Conservation (phyloP, 768 basidiomycete genomes). For the Hortiboletus flavorubellus region DNA sequence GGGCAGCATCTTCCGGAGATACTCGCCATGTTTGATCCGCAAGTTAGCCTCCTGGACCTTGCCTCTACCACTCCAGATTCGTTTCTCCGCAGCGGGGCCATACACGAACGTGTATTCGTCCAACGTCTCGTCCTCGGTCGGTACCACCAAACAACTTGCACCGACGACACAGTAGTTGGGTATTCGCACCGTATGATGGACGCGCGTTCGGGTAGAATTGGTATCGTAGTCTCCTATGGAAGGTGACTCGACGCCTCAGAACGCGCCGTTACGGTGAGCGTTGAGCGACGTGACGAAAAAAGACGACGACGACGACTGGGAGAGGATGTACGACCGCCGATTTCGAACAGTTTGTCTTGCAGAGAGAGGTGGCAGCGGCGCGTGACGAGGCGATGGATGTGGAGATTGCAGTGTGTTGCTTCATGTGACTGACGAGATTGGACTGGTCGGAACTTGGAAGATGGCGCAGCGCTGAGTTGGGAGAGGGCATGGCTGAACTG, state of each 20-base stretch:
- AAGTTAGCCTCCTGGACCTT: conserved; percentile 80
- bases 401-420: conserved; percentile 53
- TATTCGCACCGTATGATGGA: conserved; percentile 79
- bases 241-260: conserved; percentile 79
- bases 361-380: no score
- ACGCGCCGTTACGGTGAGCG: not conserved
- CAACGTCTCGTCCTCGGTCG: conserved; percentile 72
- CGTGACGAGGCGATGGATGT: conserved; percentile 23
- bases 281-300: not conserved
- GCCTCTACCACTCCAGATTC: conserved; percentile 84
- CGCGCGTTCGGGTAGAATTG: conserved; percentile 76
- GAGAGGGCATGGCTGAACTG: conserved; percentile 53
- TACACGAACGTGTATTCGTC: conserved; percentile 84
- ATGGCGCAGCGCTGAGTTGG: conserved; percentile 41
- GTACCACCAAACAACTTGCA: conserved; percentile 74
- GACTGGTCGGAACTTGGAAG: conserved; percentile 53
- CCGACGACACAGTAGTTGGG: conserved; percentile 82
- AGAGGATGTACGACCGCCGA: conserved; percentile 75
- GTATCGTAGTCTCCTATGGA: conserved; percentile 84
- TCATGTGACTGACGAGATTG: conserved; percentile 65
- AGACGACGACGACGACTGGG: not conserved
- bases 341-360: conserved; percentile 77
- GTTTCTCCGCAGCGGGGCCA: conserved; percentile 68
- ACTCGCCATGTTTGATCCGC: conserved; percentile 85
- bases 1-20: conserved; percentile 86